Base-by-base conservation (phyloP, 164 flowering plant species). In the Nymphaea colorata region DNA sequence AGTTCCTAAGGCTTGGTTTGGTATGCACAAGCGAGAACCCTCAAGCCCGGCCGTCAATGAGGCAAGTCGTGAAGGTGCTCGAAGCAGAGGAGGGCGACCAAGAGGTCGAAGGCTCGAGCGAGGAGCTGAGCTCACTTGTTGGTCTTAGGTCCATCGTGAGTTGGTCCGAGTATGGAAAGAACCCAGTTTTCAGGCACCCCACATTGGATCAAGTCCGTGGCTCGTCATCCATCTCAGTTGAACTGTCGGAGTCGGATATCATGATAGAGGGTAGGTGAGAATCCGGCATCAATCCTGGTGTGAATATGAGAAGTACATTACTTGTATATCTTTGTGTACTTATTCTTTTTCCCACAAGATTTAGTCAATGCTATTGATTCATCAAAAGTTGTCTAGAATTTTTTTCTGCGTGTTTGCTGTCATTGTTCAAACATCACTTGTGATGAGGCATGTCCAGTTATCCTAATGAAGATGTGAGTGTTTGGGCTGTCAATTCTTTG, bases 11-110 rank as follows among this genome's bases (percentile, higher is more conserved):
- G 18, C 57, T 82, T 65, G 87, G 85, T 0, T 65, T 84, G 70
- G 53, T 78, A 59, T 84, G 87, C 69, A 76, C 75, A 0, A 61
- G 76, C 69, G 74, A 78, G 1, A 82, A 82, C n/a, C 74, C 82
- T 7, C 47, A n/a, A 0, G 68, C 41, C 7, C 77, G 85, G 65
- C 87, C 85, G 11, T 73, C 71, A 0, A 84, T 82, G 82, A 78
- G 79, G 45, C 80, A 82, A 67, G 84, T 75, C 42, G 70, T 79
- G 72, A 70, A 76, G 71, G 14, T 75, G 3, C 64, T 84, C 63
- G 53, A 45, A 45, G 53, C 7, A 45, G 85, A 80, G 36, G 80
- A 41, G 53, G 7, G 5, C 2, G 75, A 66, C 11, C 69, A 44
- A 4, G 51, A 43, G 51, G 0, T 16, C 8, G 79, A 73, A 15